Conservation (phyloP, 2,329 filamentous ascomycete species). For the Apiospora hydei region DNA sequence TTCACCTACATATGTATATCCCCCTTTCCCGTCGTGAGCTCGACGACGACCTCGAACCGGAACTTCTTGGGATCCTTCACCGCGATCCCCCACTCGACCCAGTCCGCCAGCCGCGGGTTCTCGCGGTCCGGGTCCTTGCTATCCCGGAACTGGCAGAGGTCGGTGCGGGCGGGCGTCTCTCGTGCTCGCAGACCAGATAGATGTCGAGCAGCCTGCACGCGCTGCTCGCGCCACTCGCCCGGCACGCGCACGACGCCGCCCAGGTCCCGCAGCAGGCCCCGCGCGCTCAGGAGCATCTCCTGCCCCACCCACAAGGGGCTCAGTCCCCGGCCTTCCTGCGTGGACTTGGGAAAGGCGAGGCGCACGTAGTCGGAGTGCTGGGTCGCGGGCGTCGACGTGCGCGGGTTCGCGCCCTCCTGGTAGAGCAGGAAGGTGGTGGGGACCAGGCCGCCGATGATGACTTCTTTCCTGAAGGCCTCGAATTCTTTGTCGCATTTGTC, state of each 20-base stretch:
- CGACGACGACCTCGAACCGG: background rate
- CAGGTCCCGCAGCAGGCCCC: background rate
- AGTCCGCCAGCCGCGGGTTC: background rate
- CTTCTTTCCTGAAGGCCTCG: background rate
- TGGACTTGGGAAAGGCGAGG: background rate
- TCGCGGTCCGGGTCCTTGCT: background rate
- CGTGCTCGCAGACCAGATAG: background rate
- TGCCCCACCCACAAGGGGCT: background rate
- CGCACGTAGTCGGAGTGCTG: constrained; percentile 1
- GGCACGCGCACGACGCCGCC: background rate
- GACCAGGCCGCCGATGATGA: background rate
- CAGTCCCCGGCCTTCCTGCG: background rate
- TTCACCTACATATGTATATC: background rate
- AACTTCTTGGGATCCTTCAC: background rate
- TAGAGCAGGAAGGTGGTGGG: background rate
- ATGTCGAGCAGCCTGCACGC: background rate
- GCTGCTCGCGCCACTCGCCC: background rate
- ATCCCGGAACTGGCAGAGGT: background rate
- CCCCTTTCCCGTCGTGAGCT: background rate
- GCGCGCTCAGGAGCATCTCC: background rate
- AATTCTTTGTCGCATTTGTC: background rate
- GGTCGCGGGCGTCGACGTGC: background rate
- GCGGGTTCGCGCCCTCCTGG: background rate
- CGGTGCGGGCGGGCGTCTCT: background rate
- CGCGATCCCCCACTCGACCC: background rate